phyloP scores from a whole-genome alignment of 2,329 filamentous ascomycete species.

The Cryphonectria japonica region DNA sequence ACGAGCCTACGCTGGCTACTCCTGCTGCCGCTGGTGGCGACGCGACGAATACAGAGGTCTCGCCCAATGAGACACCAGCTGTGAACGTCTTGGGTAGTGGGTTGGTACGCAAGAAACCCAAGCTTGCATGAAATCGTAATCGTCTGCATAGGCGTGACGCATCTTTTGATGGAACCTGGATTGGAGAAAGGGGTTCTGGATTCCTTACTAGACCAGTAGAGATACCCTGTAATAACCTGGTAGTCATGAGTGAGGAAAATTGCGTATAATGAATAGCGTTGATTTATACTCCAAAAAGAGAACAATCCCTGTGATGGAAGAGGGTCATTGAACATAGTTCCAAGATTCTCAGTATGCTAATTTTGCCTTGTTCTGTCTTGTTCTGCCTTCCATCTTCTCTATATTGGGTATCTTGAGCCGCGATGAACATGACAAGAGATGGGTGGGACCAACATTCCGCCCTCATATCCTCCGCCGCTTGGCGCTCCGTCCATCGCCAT shows the following conservation, averaged over 20 bases:
- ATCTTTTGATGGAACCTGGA: not conserved
- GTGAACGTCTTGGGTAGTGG: conserved; percentile 43
- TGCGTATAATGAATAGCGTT: conserved; percentile 15
- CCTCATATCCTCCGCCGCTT: conserved; percentile 34
- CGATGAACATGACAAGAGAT: not conserved
- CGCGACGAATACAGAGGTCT: conserved; percentile 23
- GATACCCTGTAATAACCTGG: conserved; percentile 21
- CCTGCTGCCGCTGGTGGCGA: not conserved
- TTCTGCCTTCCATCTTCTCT: not conserved
- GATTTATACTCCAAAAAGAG: not conserved
- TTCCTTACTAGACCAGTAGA: conserved; percentile 8
- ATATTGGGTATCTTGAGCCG: conserved; percentile 22
- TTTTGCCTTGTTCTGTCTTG: not conserved
- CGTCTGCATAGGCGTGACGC: not conserved
- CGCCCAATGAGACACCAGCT: conserved; percentile 21
- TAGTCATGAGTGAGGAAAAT: conserved; percentile 7
- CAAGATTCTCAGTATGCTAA: not conserved
- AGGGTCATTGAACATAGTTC: not conserved
- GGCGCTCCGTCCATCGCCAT: conserved; percentile 32
- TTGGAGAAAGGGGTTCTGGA: not conserved
- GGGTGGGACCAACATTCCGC: not conserved
- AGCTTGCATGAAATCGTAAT: conserved; percentile 11
- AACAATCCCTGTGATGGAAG: not conserved
- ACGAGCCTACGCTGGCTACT: conserved; percentile 24
- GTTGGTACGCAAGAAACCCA: conserved; percentile 52